Percentiles rank a stretch among this genome's conserved stretches.
phyloP scores from a whole-genome alignment of 192 early-diverging fungal species.

The Umbelopsis sp. region DNA sequence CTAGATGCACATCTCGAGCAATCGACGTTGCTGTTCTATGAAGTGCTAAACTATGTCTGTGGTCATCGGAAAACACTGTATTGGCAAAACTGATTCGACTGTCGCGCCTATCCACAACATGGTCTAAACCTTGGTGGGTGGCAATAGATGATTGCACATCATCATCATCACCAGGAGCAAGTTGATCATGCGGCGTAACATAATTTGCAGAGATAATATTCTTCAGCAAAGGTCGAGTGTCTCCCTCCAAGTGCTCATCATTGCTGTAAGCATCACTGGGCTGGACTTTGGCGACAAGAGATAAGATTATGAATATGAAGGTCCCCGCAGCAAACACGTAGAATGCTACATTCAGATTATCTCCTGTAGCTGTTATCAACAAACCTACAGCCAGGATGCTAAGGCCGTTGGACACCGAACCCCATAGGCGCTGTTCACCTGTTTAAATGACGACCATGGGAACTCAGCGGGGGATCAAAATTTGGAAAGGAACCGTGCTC shows the following conservation, averaged over 20 bases:
- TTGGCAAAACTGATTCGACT: conserved; percentile 33
- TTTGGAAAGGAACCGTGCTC: background rate
- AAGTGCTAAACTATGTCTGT: background rate
- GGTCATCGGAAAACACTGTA: conserved; percentile 27
- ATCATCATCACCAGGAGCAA: conserved; percentile 22
- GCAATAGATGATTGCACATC: conserved; percentile 17
- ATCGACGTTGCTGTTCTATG: conserved; percentile 20
- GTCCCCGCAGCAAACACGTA: conserved; percentile 32
- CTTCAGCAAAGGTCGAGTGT: conserved; percentile 23
- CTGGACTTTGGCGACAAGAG: conserved; percentile 24
- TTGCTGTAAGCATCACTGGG: background rate
- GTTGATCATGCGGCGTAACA: conserved; percentile 17
- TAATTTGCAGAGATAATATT: conserved; percentile 14
- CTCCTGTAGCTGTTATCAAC: conserved; percentile 20
- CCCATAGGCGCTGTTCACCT: conserved; percentile 41
- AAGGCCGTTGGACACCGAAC: conserved; percentile 36
- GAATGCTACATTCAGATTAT: conserved; percentile 31
- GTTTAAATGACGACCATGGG: background rate
- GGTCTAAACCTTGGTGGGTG: background rate
- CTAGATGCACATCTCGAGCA: conserved; percentile 26
- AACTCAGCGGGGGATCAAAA: background rate
- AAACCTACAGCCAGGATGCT: conserved; percentile 28
- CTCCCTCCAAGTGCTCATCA: background rate
- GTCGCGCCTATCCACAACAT: background rate
- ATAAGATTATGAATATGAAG: conserved; percentile 21